These are phyloP conservation scores for Isoetes taiwanensis DNA, from an alignment of 75 land plant species.

Conservation along the genomic window DNA sequence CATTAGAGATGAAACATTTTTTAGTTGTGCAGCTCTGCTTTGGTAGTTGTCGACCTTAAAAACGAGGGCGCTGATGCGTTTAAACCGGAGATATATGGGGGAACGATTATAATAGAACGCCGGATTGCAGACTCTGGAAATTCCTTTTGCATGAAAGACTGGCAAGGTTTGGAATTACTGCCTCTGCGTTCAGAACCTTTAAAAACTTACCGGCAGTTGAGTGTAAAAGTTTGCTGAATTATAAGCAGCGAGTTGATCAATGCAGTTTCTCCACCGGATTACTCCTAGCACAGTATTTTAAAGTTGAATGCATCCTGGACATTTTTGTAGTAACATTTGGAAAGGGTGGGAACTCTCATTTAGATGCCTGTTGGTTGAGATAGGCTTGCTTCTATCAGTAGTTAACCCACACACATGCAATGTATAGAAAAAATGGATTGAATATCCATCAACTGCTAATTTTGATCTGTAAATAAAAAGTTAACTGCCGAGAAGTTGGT, in stretches of 20 bases:
- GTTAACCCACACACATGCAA: too few species aligned
- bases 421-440: too few species aligned
- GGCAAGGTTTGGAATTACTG: slow-evolving; percentile 31
- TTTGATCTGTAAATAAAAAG: neutral
- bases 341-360: too few species aligned
- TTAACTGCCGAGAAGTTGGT: neutral
- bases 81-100: slow-evolving; percentile 68
- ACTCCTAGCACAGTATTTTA: too few species aligned
- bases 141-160: slow-evolving; percentile 46
- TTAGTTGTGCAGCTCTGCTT: slow-evolving; percentile 51
- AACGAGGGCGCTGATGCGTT: slow-evolving; percentile 83
- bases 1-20: too few species aligned
- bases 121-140: slow-evolving; percentile 54
- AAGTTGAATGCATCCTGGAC: neutral
- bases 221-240: too few species aligned
- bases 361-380: too few species aligned
- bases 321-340: too few species aligned
- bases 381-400: too few species aligned
- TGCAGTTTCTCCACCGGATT: too few species aligned
- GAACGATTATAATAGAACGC: slow-evolving; percentile 51
- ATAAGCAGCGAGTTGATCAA: too few species aligned
- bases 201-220: too few species aligned
- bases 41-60: slow-evolving; percentile 54
- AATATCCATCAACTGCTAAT: neutral
- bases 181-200: neutral